phyloP scores from a whole-genome alignment of 306 rosid species.

The Quercus cerris region DNA sequence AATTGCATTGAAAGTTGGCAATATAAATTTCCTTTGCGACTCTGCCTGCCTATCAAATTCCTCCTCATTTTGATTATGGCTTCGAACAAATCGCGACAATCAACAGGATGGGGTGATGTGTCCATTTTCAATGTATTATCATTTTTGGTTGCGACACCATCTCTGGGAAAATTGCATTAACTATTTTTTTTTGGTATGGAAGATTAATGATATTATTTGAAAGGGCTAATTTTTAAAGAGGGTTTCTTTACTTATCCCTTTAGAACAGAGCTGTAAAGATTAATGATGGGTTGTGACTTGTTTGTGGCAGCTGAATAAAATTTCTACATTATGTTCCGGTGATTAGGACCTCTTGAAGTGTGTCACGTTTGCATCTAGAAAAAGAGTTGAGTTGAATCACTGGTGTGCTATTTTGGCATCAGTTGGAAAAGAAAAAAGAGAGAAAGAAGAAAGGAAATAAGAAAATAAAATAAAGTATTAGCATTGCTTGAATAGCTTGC shows the following conservation, averaged over 20 bases:
- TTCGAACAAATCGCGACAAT: conserved; percentile 90
- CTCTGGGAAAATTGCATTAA: not conserved
- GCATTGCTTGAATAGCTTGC: not conserved
- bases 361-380: not conserved
- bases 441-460: not conserved
- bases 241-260: not conserved
- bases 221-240: not conserved
- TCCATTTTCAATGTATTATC: not conserved
- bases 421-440: not conserved
- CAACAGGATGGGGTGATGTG: not conserved
- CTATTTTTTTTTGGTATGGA: not conserved
- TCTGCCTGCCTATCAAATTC: conserved; percentile 87
- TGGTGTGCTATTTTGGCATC: not conserved
- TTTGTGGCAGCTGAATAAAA: not conserved
- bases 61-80: conserved; percentile 66
- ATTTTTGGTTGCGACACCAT: not conserved
- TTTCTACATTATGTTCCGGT: no score
- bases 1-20: conserved; percentile 97
- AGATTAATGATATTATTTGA: not conserved
- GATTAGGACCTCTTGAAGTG: no score
- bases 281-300: no score
- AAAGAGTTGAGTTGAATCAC: not conserved
- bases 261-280: not conserved
- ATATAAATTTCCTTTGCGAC: conserved; percentile 37
- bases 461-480: not conserved